phyloP scores from a whole-genome alignment of 768 basidiomycete genomes.

The Calocera cornea region DNA sequence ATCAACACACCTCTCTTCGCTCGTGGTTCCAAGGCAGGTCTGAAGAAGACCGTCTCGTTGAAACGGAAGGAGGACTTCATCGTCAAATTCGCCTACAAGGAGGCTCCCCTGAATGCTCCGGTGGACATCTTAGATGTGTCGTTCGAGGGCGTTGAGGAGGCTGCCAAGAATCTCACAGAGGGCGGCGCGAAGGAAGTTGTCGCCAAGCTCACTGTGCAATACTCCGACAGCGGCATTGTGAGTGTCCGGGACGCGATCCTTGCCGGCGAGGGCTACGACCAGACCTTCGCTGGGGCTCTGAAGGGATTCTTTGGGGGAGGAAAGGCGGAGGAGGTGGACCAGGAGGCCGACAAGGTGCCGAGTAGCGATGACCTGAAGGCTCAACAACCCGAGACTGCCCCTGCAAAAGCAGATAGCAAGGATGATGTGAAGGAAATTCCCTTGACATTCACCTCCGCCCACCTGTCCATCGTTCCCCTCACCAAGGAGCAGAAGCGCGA shows the following conservation, averaged over 20 bases:
- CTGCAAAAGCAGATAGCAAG: conserved; percentile 20
- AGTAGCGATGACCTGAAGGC: conserved; percentile 4
- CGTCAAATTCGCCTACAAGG: conserved; percentile 66
- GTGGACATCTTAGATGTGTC: conserved; percentile 60
- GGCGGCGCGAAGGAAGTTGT: conserved; percentile 68
- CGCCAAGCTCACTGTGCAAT: conserved; percentile 66
- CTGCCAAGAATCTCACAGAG: conserved; percentile 70
- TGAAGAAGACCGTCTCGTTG: conserved; percentile 76
- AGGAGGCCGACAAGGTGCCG: conserved; percentile 4
- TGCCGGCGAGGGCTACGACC: conserved; percentile 12
- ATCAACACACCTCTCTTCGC: conserved; percentile 72
- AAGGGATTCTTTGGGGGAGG: conserved; percentile 74
- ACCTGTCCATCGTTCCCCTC: conserved; percentile 62
- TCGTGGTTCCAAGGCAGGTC: conserved; percentile 56
- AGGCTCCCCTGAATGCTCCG: conserved; percentile 50
- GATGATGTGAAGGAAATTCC: conserved; percentile 50
- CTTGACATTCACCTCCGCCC: conserved; percentile 48
- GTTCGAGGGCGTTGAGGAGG: conserved; percentile 58
- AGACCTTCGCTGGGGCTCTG: conserved; percentile 46
- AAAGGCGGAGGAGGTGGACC: conserved; percentile 20
- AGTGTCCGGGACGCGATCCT: conserved; percentile 56
- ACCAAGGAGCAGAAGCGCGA: conserved; percentile 59
- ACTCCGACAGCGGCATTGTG: conserved; percentile 80
- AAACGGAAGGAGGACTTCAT: conserved; percentile 74
- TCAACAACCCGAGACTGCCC: background rate